Evolutionary conservation across 805 yeast genomes (phyloP).

Genomic region (Metschnikowia aberdeeniae): DNA sequence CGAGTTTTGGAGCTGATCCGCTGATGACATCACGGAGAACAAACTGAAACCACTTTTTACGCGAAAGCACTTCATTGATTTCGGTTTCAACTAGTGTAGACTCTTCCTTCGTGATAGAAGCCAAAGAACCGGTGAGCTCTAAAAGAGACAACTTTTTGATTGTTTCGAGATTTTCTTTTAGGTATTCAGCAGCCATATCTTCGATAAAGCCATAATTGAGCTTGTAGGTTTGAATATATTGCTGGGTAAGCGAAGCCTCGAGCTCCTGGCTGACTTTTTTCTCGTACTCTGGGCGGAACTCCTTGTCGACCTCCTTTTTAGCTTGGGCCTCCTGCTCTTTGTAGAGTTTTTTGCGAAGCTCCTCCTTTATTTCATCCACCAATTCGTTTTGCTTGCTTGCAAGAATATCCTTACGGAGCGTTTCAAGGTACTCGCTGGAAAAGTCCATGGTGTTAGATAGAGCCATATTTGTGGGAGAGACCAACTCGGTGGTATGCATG

Average conservation of each 20-base stretch:
- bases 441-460: constrained; percentile 8
- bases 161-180: constrained; percentile 5
- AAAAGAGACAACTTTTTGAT: constrained; percentile 3
- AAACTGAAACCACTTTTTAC: constrained; percentile 10
- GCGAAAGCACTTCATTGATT: constrained; percentile 3
- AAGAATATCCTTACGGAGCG: constrained; percentile 8
- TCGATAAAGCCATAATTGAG: constrained; percentile 7
- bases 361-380: constrained; percentile 4
- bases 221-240: neutral
- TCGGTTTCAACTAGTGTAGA: constrained; percentile 4
- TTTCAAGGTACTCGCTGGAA: constrained; percentile 6
- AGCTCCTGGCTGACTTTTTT: constrained; percentile 1
- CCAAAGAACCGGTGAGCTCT: constrained; percentile 2
- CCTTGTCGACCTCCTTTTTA: neutral
- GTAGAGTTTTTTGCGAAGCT: constrained; percentile 3
- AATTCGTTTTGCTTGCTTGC: constrained; percentile 7
- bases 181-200: constrained; percentile 8
- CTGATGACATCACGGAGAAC: constrained; percentile 15
- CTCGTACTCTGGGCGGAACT: neutral
- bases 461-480: constrained; percentile 3
- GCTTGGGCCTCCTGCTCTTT: neutral
- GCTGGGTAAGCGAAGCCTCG: constrained; percentile 3
- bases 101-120: neutral
- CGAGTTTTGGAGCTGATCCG: constrained; percentile 14
- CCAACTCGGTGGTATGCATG: neutral